phyloP scores from a whole-genome alignment of 371 early-diverging fungal species.

The Chytridium lagenaria region DNA sequence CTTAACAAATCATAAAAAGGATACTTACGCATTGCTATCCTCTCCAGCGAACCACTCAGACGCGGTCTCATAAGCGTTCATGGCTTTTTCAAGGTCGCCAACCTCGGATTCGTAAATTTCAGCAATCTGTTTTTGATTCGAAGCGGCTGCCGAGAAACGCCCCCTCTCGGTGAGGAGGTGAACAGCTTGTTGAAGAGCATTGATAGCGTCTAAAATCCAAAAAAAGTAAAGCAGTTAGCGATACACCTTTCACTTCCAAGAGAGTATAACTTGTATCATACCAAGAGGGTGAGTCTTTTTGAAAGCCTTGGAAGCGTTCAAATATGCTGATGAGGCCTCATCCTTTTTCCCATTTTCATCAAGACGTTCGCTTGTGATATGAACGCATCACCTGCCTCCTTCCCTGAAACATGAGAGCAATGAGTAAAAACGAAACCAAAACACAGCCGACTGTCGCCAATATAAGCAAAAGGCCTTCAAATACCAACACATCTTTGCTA shows the following conservation, averaged over 20 bases:
- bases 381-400: slow-evolving; percentile 92
- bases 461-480: not conserved
- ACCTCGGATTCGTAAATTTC: slow-evolving; percentile 90
- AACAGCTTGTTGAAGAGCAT: slow-evolving; percentile 75
- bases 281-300: slow-evolving; percentile 84
- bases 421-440: too few species aligned
- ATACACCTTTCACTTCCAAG: too few species aligned
- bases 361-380: slow-evolving; percentile 79
- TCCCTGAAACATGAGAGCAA: slow-evolving; percentile 60
- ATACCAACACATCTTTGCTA: slow-evolving; percentile 80
- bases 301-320: slow-evolving; percentile 86
- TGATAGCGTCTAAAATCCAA: slow-evolving; percentile 70
- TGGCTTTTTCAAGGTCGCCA: slow-evolving; percentile 78
- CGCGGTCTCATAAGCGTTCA: slow-evolving; percentile 86
- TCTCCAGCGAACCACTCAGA: slow-evolving; percentile 91
- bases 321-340: slow-evolving; percentile 83
- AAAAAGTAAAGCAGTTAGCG: not conserved
- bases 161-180: slow-evolving; percentile 78
- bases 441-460: not conserved
- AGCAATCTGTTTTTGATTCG: slow-evolving; percentile 92
- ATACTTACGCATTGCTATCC: slow-evolving; percentile 87
- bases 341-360: slow-evolving; percentile 67
- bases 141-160: slow-evolving; percentile 90
- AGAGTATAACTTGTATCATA: slow-evolving; percentile 42
- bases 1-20: too few species aligned